These are phyloP conservation scores for Hirschfeldia incana DNA, from an alignment of 345 rosid species.

Conservation along the genomic window DNA sequence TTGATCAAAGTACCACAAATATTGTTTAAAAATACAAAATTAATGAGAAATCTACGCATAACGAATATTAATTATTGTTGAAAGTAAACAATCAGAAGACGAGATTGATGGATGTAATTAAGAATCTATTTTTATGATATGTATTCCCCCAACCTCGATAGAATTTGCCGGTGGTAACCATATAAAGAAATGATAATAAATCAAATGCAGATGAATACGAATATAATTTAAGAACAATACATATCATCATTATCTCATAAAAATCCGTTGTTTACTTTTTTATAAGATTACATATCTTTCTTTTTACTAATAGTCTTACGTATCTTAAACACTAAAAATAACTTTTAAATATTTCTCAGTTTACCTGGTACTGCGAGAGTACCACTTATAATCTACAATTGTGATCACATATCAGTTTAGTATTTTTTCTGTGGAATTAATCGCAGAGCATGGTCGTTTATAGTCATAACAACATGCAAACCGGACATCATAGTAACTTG, in stretches of 20 bases:
- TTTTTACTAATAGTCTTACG: background rate
- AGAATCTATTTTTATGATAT: constrained; percentile 11
- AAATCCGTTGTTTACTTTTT: background rate
- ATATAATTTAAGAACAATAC: background rate
- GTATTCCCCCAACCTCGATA: background rate
- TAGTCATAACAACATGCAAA: background rate
- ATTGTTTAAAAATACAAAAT: background rate
- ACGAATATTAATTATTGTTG: constrained; percentile 18
- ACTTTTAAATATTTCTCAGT: background rate
- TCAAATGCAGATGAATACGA: background rate
- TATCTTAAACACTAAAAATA: background rate
- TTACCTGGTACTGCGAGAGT: background rate
- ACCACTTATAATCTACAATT: background rate
- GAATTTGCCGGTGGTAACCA: background rate
- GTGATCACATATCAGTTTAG: background rate
- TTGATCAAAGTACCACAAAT: constrained; percentile 25
- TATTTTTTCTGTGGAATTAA: background rate
- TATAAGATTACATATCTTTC: too few species aligned
- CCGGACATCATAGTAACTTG: background rate
- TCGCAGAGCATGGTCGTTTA: background rate
- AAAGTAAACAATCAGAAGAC: constrained; percentile 2
- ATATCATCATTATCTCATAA: background rate
- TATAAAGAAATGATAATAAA: background rate
- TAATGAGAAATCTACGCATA: background rate
- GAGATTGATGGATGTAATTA: constrained; percentile 18